Evolutionary conservation across 257 asterid genomes (phyloP).

Genomic region (Ocimum tenuiflorum): DNA sequence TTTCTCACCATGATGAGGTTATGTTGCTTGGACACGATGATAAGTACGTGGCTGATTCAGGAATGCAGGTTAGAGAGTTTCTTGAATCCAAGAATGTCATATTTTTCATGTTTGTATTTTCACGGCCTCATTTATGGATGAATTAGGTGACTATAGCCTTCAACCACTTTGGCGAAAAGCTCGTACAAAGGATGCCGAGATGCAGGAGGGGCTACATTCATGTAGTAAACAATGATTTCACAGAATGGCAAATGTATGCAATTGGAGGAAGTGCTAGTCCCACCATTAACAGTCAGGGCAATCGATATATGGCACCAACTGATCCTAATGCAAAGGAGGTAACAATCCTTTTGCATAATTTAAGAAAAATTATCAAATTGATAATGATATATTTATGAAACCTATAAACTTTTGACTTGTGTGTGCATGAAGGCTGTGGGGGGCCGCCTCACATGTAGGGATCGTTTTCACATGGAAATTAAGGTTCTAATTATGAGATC

Average conservation of each 20-base stretch:
- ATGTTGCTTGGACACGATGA: conserved; percentile 82
- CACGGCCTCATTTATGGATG: neutral
- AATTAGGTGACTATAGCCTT: conserved; percentile 59
- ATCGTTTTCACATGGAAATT: neutral
- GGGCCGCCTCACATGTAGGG: conserved; percentile 17
- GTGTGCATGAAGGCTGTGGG: neutral
- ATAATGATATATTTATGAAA: neutral
- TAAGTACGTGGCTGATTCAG: conserved; percentile 46
- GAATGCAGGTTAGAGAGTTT: conserved; percentile 63
- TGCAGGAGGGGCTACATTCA: conserved; percentile 63
- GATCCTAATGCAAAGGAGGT: conserved; percentile 62
- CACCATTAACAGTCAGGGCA: conserved; percentile 61
- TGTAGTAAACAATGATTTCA: conserved; percentile 59
- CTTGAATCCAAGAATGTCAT: neutral
- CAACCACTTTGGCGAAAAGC: conserved; percentile 55
- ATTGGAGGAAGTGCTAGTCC: conserved; percentile 65
- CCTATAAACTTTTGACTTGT: conserved; percentile 8
- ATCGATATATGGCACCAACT: conserved; percentile 46
- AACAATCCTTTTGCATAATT: neutral
- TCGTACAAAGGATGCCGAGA: conserved; percentile 65
- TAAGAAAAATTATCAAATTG: neutral
- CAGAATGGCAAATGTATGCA: conserved; percentile 63
- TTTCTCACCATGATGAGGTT: conserved; percentile 69
- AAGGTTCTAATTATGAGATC: conserved; percentile 6
- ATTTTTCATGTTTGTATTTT: too few relatives aligned